phyloP scores from a whole-genome alignment of 2,329 filamentous ascomycete genomes.

The Plenodomus biglobosus region DNA sequence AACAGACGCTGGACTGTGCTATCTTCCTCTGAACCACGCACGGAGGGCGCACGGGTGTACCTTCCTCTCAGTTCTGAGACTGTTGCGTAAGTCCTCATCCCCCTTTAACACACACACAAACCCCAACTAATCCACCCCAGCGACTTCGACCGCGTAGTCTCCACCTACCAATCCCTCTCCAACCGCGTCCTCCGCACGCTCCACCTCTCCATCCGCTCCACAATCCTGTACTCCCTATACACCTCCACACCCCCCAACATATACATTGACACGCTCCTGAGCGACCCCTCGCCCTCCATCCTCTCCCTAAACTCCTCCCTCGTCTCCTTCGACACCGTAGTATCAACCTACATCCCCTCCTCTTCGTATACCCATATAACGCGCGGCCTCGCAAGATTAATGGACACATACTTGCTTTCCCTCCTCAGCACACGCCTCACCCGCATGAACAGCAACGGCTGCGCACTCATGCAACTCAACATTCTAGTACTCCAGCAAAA shows the following conservation, averaged over 20 bases:
- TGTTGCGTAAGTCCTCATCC: constrained; percentile 61
- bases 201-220: constrained; percentile 84
- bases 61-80: constrained; percentile 86
- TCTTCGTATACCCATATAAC: constrained; percentile 73
- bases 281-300: constrained; percentile 76
- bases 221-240: constrained; percentile 76
- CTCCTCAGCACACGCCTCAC: constrained; percentile 67
- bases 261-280: constrained; percentile 67
- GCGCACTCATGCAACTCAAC: constrained; percentile 87
- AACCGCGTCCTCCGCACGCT: constrained; percentile 78
- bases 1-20: constrained; percentile 82
- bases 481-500: constrained; percentile 95
- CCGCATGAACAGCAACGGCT: constrained; percentile 82
- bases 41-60: constrained; percentile 70
- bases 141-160: constrained; percentile 83
- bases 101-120: neutral
- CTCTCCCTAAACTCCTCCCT: constrained; percentile 82
- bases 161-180: constrained; percentile 79
- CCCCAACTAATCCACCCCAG: constrained; percentile 45
- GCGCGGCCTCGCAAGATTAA: constrained; percentile 72
- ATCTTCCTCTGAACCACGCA: constrained; percentile 50
- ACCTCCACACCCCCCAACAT: constrained; percentile 49
- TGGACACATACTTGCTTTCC: constrained; percentile 73
- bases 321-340: constrained; percentile 82
- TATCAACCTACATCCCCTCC: constrained; percentile 70